Percentiles rank a stretch among this genome's conserved stretches.
Conservation (phyloP, 345 rosid genomes). For the Punica granatum region DNA sequence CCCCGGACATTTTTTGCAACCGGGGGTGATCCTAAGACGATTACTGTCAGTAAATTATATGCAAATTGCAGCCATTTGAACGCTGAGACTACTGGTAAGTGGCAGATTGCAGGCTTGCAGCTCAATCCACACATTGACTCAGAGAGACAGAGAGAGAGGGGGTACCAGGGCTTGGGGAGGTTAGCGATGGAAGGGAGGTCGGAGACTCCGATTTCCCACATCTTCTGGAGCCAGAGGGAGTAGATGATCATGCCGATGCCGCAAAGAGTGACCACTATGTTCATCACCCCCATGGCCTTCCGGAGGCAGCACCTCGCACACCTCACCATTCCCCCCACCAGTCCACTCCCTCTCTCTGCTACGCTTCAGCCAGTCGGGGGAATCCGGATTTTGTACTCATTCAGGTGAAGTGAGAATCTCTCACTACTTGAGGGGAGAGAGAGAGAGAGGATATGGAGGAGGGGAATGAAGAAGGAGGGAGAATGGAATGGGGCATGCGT, state of each 20-base stretch:
- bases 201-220: constrained; percentile 28
- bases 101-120: no score
- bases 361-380: no score
- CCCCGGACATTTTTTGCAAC: no score
- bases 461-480: no score
- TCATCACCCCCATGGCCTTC: constrained; percentile 19
- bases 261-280: constrained; percentile 21
- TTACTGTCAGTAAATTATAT: no score
- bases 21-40: no score
- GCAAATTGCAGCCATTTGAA: no score
- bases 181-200: constrained; percentile 9
- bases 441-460: no score
- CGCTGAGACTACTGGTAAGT: no score
- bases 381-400: background rate
- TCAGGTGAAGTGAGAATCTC: background rate
- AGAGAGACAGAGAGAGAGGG: background rate
- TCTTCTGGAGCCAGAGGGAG: constrained; percentile 48
- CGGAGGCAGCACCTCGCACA: constrained; percentile 40
- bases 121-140: background rate
- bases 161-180: constrained; percentile 44
- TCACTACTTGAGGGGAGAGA: no score
- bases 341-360: no score
- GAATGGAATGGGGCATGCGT: no score
- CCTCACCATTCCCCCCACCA: constrained; percentile 18
- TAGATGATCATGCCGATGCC: constrained; percentile 38